Base-by-base conservation (phyloP, 2,329 filamentous ascomycete species). In the Waltergamsia citrina region DNA sequence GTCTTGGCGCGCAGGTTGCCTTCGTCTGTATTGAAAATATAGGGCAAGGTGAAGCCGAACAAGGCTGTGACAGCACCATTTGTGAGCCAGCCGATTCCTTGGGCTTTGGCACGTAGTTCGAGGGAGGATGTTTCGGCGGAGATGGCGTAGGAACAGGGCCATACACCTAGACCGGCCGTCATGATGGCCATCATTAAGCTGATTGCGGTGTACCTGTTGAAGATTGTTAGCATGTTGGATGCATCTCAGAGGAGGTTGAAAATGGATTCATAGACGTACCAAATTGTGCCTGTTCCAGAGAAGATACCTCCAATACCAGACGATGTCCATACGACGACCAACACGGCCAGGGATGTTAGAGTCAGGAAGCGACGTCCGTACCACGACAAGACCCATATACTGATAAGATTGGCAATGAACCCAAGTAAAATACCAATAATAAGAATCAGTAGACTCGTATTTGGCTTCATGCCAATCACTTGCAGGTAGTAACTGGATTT, bases 261-360 rank as follows among this genome's bases (percentile, higher is more conserved):
- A 18, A 21, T 10, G 12, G 16, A 9, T 20, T 15, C 15, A 27
- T 29, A 37, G 12, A 27, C 25, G 19, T 20, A 32, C 17, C 12
- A 32, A 6, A 19, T 21, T 3, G 29, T 20, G 10, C 19, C 10
- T 7, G 23, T 21, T 9, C 58, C 54, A 1, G 53, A 38, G 40
- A 59, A 66, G 40, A 57, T 64, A 3, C 66, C 65, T 0, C 60
- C 55, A n/a, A 71, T 55, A 2, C 67, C 67, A 50, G 69, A 63
- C 1, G 48, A 51, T 6, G 57, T 43, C 63, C 65, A 71, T 1
- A 69, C 39, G 2, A 57, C 29, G 0, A 51, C 44, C 2, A 56
- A 42, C 7, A 54, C 38, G 0, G 35, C 33, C 5, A 67, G 41
- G 1, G 58, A 60, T 2, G 32, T 30, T 3, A 65, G 17, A n/a